Evolutionary conservation across 2,329 filamentous ascomycete genomes (phyloP), one percentile per base, ranked within the genome.

Genomic region (Aciculosporium take): DNA sequence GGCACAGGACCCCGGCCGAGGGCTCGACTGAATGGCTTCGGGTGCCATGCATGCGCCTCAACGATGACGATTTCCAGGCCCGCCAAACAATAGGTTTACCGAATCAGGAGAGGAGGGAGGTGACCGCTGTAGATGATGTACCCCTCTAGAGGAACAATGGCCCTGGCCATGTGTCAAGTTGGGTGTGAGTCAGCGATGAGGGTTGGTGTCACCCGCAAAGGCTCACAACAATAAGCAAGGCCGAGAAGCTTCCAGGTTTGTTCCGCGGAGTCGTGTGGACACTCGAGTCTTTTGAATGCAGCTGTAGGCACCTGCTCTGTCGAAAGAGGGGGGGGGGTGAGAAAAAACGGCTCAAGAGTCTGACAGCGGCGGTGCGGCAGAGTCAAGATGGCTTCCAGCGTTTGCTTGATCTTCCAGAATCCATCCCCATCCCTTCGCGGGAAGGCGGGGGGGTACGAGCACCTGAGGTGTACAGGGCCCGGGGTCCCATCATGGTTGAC

Each of bases 111-210:
- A 29, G 5, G 21, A 27, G 7, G 24, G 20, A 20, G 13, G 17
- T 34, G 3, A 13, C 25, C 23, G 24, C 9, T 24, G n/a, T n/a
- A 3, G 31, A 34, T 23, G 9, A 29, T 29, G 5, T 28, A 30
- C n/a, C 32, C 31, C 39, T 36, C 23, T 24, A 17, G 18, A 36
- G n/a, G 32, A 36, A 41, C 18, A 35, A 35, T 35, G 17, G 32
- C 24, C 24, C n/a, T n/a, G n/a, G n/a, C n/a, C n/a, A 20, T 30
- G 31, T 28, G 8, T 21, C 10, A 17, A 12, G 24, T 20, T 23
- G 12, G 28, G 29, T 12, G 38, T 36, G 39, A 41, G 17, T 41
- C 32, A 36, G n/a, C 13, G 29, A 40, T 10, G 7, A 7, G 31
- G 17, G 20, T 20, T 21, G 28, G 24, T 28, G 29, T 28, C 31